A percentile compares a stretch with the other conserved stretches of the same genome.
Evolutionary conservation across 2,329 filamentous ascomycete genomes (phyloP).

Genomic region (Ambrosiella beaveri): DNA sequence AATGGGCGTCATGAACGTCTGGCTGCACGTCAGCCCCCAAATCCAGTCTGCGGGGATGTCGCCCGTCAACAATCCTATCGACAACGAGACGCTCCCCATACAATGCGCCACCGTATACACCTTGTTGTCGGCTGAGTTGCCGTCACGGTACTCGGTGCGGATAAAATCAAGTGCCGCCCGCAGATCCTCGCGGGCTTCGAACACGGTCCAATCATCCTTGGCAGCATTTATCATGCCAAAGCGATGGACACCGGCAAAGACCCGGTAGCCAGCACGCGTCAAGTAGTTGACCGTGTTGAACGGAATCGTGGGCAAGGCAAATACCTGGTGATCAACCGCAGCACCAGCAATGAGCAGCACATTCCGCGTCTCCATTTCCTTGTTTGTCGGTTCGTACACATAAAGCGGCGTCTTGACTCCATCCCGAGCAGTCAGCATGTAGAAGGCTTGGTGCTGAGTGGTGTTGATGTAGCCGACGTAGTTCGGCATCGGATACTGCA

Average conservation of each 20-base stretch:
- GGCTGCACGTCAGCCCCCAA: constrained; percentile 37
- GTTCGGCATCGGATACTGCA: constrained; percentile 35
- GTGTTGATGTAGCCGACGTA: constrained; percentile 37
- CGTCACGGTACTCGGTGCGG: constrained; percentile 22
- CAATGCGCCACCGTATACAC: constrained; percentile 46
- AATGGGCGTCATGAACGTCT: constrained; percentile 47
- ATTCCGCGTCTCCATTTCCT: constrained; percentile 25
- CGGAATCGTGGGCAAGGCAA: constrained; percentile 43
- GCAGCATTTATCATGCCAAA: constrained; percentile 36
- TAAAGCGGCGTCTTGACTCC: constrained; percentile 35
- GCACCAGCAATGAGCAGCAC: constrained; percentile 47
- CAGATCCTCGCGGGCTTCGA: constrained; percentile 42
- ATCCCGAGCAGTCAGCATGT: constrained; percentile 33
- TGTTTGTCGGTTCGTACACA: constrained; percentile 36
- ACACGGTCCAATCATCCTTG: constrained; percentile 38
- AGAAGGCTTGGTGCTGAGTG: constrained; percentile 26
- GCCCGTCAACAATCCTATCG: constrained; percentile 42
- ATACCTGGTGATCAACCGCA: constrained; percentile 46
- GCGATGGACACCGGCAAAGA: constrained; percentile 40
- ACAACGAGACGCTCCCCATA: constrained; percentile 43
- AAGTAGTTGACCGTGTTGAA: constrained; percentile 48
- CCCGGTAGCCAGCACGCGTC: constrained; percentile 39
- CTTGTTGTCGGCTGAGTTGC: constrained; percentile 18
- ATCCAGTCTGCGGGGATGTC: constrained; percentile 41
- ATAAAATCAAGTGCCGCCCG: constrained; percentile 37